Percentiles rank a stretch among this genome's conserved stretches.
These are phyloP conservation scores for Candida sp. DNA, from an alignment of 1,139 yeast species.

Conservation along the genomic window DNA sequence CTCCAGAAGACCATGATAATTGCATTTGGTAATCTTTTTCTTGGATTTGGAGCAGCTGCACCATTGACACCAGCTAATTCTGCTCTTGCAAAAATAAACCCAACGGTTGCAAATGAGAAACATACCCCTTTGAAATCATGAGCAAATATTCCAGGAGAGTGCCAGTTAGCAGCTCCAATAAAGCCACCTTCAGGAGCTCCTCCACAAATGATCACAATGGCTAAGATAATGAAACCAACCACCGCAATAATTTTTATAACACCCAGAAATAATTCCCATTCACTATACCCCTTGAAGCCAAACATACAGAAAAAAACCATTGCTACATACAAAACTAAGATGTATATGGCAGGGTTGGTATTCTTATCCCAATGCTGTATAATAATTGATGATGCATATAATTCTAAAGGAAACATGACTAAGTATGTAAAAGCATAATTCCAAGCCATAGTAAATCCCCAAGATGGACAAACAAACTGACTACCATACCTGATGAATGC, in stretches of 20 bases:
- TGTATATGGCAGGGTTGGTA: conserved; percentile 66
- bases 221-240: conserved; percentile 66
- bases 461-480: conserved; percentile 65
- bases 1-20: conserved; percentile 48
- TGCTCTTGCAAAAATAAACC: conserved; percentile 47
- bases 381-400: conserved; percentile 74
- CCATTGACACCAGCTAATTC: conserved; percentile 48
- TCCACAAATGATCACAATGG: conserved; percentile 68
- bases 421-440: conserved; percentile 74
- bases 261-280: conserved; percentile 64
- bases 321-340: conserved; percentile 57
- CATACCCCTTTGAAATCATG: conserved; percentile 58
- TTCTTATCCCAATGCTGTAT: conserved; percentile 60
- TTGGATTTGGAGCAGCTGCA: conserved; percentile 39
- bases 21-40: conserved; percentile 41
- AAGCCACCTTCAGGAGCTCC: conserved; percentile 50
- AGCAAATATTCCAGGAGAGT: conserved; percentile 63
- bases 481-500: conserved; percentile 69
- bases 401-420: conserved; percentile 65
- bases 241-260: conserved; percentile 61
- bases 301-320: conserved; percentile 57
- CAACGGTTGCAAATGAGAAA: conserved; percentile 42
- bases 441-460: conserved; percentile 81
- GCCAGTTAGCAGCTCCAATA: conserved; percentile 60
- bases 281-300: conserved; percentile 69